Evolutionary conservation across 495 filamentous ascomycete genomes (phyloP), one percentile per base, ranked within the genome.

Genomic region (Hypomontagnella monticulosa): DNA sequence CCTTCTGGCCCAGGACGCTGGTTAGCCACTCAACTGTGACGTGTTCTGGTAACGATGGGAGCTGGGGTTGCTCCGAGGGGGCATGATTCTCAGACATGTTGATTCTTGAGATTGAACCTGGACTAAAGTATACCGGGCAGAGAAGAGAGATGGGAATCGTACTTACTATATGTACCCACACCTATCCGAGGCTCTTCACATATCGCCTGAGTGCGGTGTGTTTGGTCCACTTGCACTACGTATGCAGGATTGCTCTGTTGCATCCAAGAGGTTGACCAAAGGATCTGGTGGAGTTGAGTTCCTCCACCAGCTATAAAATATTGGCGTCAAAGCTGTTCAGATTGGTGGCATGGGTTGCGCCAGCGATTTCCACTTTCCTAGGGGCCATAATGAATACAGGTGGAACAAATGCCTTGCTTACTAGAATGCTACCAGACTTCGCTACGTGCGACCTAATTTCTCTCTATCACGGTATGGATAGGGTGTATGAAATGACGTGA

Each of bases 21-120:
- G 55, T 36, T 3, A 73, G 60, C 70, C 70, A 70, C n/a, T 56
- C 54, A 0, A 55, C 46, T 3, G 70, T 73, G 1, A 73, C 34
- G 1, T 70, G 46, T 19, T 57, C 57, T 14, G 60, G 59, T 4
- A 58, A 40, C 10, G 32, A 10, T 11, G 57, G 48, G 30, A 61
- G 57, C 48, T 51, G 5, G 14, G 41, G 30, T 1, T 36, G 23
- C 2, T 15, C 0, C 7, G 20, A 33, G 23, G 57, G 27, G 18
- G 33, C 9, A 20, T 38, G 14, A 7, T 11, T 14, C 18, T 27
- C 18, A n/a, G 33, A 18, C 57, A 61, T 61, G 23, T 12, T 44
- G 7, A n/a, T 4, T 12, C 38, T 30, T 30, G 11, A 44, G 4
- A 81, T 56, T 48, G n/a, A 41, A 34, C 11, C 2, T 20, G 19